Evolutionary conservation across 2,329 filamentous ascomycete genomes (phyloP), one percentile per base, ranked within the genome.

Genomic region (Sarocladiaceae sp.): DNA sequence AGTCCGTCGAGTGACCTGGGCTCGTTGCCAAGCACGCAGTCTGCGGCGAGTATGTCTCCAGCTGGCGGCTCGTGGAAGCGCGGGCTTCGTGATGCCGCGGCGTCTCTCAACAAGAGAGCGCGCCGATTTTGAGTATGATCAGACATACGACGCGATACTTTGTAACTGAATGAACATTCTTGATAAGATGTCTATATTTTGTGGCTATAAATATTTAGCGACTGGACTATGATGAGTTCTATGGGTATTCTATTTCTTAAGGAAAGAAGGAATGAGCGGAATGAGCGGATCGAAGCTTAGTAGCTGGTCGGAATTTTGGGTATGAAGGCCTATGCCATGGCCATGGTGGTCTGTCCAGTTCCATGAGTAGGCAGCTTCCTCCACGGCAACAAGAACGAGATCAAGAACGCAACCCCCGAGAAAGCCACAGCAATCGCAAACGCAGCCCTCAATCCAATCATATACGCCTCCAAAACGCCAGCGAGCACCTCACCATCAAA

Each of bases 391-490:
- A 33, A 33, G 29, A 33, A 15, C 10, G 29, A 33, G 29, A 33
- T 33, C 10, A 33, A 33, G 29, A 33, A 33, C 29, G 29, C 40
- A 22, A 46, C 23, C 12, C 40, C 40, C 3, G 12, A 22, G 7
- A 50, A 13, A 22, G 81, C 57, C 12, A 72, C 68, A 3, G 74
- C 71, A 55, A 82, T 67, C 1, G 79, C 83, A 23, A 80, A 75
- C 7, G 73, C 71, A 5, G 84, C 80, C 58, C 82, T 81, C 56
- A 83, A 80, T 0, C 77, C 77, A 53, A 76, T 65, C 48, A 76
- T 84, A 66, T 87, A 87, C 0, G 78, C 79, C 0, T 59, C 50
- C 7, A 84, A 66, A 33, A 87, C 79, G 0, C 70, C 71, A 0
- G 63, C 56, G 1, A 84, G 64, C 50, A 67, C 71, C 22, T 75